These are phyloP conservation scores for Paramecium biaurelia DNA, from an alignment of 73 alveolate species.

Conservation along the genomic window DNA sequence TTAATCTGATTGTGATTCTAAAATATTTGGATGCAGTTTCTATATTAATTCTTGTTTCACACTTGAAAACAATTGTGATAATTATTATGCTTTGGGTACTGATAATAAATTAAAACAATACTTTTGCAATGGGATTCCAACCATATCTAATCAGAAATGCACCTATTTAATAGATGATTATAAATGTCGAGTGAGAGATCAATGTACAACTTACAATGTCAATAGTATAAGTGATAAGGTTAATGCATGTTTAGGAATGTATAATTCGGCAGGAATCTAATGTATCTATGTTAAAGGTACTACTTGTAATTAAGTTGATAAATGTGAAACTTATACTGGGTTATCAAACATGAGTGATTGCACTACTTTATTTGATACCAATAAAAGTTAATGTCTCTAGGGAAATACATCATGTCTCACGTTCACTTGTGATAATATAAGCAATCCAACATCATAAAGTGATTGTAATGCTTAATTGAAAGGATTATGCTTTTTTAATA, in stretches of 20 bases:
- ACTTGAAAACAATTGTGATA: not conserved
- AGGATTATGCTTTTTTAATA: not conserved
- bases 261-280: not conserved
- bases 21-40: not conserved
- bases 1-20: constrained; percentile 18
- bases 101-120: not conserved
- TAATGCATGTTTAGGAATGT: not conserved
- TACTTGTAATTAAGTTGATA: not conserved
- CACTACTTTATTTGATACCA: not conserved
- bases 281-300: not conserved
- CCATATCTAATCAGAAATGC: not conserved
- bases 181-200: not conserved
- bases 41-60: not conserved
- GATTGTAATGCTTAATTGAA: not conserved
- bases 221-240: not conserved
- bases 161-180: not conserved
- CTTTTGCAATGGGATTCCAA: not conserved
- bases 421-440: not conserved
- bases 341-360: not conserved
- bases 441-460: not conserved
- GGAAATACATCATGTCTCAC: not conserved
- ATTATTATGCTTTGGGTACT: not conserved
- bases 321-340: not conserved
- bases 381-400: not conserved
- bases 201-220: not conserved